Conservation (phyloP, 2,329 filamentous ascomycete genomes). For the Leptographium wingfieldii region DNA sequence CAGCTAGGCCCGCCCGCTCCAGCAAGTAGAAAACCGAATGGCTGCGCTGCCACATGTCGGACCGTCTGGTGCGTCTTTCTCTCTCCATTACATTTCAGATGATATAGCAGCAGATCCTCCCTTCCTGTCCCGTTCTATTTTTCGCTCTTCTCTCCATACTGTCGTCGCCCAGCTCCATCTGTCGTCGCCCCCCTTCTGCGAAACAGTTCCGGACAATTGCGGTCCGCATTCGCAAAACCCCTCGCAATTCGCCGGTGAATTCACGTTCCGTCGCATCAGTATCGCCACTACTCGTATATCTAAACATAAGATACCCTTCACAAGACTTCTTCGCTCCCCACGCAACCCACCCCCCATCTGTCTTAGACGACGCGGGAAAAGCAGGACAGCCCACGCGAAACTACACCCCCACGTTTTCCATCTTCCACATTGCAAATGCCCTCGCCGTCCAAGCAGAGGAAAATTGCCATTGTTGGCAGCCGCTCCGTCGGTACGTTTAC, state of each 20-base stretch:
- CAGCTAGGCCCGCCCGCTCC: neutral
- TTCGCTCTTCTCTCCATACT: neutral
- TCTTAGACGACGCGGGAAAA: neutral
- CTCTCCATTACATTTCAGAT: neutral
- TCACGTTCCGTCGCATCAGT: neutral
- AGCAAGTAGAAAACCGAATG: neutral
- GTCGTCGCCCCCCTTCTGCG: too few species aligned
- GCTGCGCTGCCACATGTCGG: neutral
- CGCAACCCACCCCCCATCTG: neutral
- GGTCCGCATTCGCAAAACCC: too few species aligned
- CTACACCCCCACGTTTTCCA: constrained; percentile 8
- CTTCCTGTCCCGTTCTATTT: neutral
- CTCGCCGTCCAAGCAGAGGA: constrained; percentile 69
- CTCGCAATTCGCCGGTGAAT: neutral
- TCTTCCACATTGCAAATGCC: constrained; percentile 9
- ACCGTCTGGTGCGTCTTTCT: neutral
- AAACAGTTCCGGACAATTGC: too few species aligned
- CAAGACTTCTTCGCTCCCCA: neutral
- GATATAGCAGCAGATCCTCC: neutral
- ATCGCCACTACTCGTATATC: neutral
- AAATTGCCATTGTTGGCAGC: constrained; percentile 92
- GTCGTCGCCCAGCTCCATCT: too few species aligned
- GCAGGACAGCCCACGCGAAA: neutral
- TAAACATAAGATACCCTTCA: neutral
- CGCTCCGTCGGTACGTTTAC: constrained; percentile 56